Evolutionary conservation across 208 protist genomes (phyloP).

Genomic region (Trypanosoma mega): DNA sequence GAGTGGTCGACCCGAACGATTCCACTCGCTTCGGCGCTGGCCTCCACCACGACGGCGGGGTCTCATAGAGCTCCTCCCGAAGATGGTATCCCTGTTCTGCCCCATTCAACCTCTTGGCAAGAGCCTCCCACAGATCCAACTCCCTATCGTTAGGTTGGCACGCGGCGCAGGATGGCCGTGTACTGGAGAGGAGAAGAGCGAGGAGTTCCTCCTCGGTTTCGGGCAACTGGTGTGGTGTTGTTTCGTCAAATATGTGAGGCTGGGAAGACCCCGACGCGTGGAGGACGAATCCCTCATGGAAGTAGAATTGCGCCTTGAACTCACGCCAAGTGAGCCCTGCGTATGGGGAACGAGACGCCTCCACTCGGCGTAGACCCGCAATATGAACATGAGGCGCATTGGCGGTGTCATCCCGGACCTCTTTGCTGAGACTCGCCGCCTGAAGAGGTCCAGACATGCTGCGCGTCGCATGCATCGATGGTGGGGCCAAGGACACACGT

Average conservation of each 20-base stretch:
- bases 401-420: not conserved
- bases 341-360: not conserved
- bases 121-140: slow-evolving; percentile 3
- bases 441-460: too few species aligned
- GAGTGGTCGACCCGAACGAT: too few species aligned
- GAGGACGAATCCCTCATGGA: not conserved
- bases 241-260: not conserved
- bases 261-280: not conserved
- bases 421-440: too few species aligned
- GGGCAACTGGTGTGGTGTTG: not conserved
- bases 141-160: slow-evolving; percentile 4
- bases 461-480: too few species aligned
- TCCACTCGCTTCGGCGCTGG: too few species aligned
- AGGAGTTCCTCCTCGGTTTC: not conserved
- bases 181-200: not conserved
- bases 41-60: not conserved
- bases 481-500: too few species aligned
- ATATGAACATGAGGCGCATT: not conserved
- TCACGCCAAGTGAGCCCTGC: slow-evolving; percentile 15
- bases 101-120: not conserved
- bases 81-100: not conserved
- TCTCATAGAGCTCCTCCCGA: slow-evolving; percentile 17
- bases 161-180: slow-evolving; percentile 18
- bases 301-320: slow-evolving; percentile 23
- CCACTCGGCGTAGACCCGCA: not conserved